A percentile compares a stretch with the other conserved stretches of the same genome.
Evolutionary conservation across 2,329 filamentous ascomycete species (phyloP).

Genomic region (Aspergillus sp.): DNA sequence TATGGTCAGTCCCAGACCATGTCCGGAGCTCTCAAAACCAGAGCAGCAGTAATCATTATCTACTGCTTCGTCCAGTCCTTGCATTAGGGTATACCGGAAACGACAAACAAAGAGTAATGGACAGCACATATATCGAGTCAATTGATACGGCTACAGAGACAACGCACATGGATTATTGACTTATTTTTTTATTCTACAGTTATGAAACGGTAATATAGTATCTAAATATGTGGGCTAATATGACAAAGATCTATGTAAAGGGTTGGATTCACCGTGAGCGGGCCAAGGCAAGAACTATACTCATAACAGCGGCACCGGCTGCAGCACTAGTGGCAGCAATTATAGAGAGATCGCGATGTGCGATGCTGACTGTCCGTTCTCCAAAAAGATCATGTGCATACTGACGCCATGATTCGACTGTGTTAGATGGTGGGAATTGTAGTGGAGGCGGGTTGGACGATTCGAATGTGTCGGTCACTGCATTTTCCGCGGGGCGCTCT

Average conservation of each 20-base stretch:
- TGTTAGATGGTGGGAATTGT: constrained; percentile 23
- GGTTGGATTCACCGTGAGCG: constrained; percentile 39
- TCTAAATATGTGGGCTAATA: background rate
- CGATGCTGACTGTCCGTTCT: constrained; percentile 61
- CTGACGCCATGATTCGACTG: constrained; percentile 49
- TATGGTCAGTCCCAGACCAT: too few species aligned
- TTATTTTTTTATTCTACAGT: background rate
- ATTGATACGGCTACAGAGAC: background rate
- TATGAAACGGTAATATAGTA: background rate
- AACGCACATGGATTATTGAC: background rate
- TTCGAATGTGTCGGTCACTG: constrained; percentile 10
- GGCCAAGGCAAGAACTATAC: constrained; percentile 52
- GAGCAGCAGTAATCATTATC: too few species aligned
- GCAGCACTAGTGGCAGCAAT: constrained; percentile 67
- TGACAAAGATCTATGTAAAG: background rate
- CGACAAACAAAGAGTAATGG: too few species aligned
- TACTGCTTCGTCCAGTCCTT: too few species aligned
- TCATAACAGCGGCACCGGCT: constrained; percentile 63
- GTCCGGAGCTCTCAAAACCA: too few species aligned
- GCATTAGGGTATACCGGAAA: too few species aligned
- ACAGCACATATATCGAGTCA: background rate
- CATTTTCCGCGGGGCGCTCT: background rate
- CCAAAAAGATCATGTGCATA: constrained; percentile 62
- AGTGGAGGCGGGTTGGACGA: constrained; percentile 25
- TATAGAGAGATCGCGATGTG: constrained; percentile 70